phyloP scores from a whole-genome alignment of 306 rosid species.

The Cicer cuneatum region DNA sequence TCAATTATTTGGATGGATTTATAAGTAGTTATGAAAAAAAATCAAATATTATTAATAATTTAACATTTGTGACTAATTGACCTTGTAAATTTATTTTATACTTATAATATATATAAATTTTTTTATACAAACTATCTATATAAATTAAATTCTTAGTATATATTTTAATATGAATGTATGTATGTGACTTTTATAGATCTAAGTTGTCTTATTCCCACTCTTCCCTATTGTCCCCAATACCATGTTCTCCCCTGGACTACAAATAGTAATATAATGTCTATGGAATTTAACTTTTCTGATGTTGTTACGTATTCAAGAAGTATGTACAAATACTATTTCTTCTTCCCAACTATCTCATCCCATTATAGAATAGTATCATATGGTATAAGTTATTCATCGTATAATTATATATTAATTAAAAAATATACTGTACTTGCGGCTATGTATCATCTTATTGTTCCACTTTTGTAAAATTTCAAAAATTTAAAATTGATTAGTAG shows the following conservation, averaged over 20 bases:
- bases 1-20: too few species aligned
- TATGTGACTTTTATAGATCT: background rate
- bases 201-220: slow-evolving; percentile 39
- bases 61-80: too few species aligned
- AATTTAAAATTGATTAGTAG: too few species aligned
- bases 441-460: too few species aligned
- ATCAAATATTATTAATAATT: too few species aligned
- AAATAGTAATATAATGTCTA: slow-evolving; percentile 23
- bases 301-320: slow-evolving; percentile 45
- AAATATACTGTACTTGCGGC: too few species aligned
- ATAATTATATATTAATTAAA: background rate
- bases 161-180: background rate
- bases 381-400: background rate
- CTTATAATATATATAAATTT: too few species aligned
- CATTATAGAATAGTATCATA: background rate
- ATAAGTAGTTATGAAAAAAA: too few species aligned
- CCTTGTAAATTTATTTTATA: too few species aligned
- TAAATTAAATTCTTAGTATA: too few species aligned
- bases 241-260: slow-evolving; percentile 39
- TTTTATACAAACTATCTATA: too few species aligned
- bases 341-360: slow-evolving; percentile 47
- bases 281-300: slow-evolving; percentile 52
- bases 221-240: slow-evolving; percentile 45
- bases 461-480: too few species aligned
- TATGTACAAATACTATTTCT: slow-evolving; percentile 27